phyloP scores from a whole-genome alignment of 345 rosid species.

The Bruguiera sexangula region DNA sequence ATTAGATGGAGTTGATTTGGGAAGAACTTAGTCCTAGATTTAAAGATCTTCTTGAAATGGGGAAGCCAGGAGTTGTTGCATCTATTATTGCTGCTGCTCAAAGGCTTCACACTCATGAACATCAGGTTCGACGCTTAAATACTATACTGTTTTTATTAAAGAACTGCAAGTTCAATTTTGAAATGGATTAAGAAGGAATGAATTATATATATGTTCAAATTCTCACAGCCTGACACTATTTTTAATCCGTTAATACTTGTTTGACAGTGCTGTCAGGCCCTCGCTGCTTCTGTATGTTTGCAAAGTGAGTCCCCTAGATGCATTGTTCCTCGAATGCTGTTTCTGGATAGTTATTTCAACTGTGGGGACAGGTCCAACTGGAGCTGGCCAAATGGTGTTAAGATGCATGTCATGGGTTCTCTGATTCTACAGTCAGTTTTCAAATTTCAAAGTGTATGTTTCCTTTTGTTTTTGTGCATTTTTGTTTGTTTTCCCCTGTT shows the following conservation, averaged over 20 bases:
- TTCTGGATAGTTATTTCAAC: constrained; percentile 73
- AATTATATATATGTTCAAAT: background rate
- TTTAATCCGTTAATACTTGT: constrained; percentile 7
- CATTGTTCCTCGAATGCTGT: constrained; percentile 68
- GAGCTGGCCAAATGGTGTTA: constrained; percentile 68
- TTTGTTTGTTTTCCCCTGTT: background rate
- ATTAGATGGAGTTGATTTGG: constrained; percentile 69
- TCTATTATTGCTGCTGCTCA: constrained; percentile 67
- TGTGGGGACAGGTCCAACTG: constrained; percentile 59
- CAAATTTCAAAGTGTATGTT: constrained; percentile 69
- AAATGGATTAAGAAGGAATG: constrained; percentile 1
- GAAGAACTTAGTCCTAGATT: constrained; percentile 76
- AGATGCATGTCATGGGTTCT: constrained; percentile 86
- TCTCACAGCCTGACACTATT: constrained; percentile 5
- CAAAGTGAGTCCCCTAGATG: constrained; percentile 49
- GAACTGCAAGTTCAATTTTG: background rate
- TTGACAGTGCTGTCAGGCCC: constrained; percentile 81
- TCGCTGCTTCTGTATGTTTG: constrained; percentile 58
- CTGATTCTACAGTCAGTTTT: constrained; percentile 84
- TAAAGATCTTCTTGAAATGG: constrained; percentile 77
- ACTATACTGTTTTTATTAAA: constrained; percentile 4
- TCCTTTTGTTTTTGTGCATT: constrained; percentile 12
- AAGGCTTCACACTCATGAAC: constrained; percentile 63
- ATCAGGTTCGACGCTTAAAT: constrained; percentile 44
- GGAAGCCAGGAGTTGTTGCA: constrained; percentile 85